Evolutionary conservation across 2,329 filamentous ascomycete species (phyloP), one percentile per base, ranked within the genome.

Genomic region (Talaromyces sp.): DNA sequence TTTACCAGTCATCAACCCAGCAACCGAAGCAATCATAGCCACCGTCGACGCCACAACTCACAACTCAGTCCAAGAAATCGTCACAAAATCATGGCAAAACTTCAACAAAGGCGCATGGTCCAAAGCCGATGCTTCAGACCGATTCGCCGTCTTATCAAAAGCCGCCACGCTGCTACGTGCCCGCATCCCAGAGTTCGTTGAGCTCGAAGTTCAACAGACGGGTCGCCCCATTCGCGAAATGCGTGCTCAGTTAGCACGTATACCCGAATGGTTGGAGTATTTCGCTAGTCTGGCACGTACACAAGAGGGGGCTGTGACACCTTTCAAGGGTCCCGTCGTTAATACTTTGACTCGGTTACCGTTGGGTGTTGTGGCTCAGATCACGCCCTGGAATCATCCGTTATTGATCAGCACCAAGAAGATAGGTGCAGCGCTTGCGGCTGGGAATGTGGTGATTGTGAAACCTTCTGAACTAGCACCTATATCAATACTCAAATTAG

Each of bases 211-310:
- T 7, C 79, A 75, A 38, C 89, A 91, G 74, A 92, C 89, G 0
- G 89, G 89, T 2, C 86, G 89, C 0, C 86, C 86, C 0, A 80
- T 89, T 31, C 86, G 89, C 29, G 89, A 91, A 74, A 90, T 92
- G 88, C 82, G 83, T 58, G 88, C 89, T 1, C 89, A 91, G 73
- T 80, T 91, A 0, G 83, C 87, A 0, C 85, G 86, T 51, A 70
- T 79, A 2, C 74, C 77, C 4, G 75, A 76, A 66, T 91, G 89
- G 89, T 87, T 91, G 76, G 86, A 85, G 67, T 91, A 91, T 78
- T 92, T 89, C 71, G 88, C 88, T 1, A 82, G 88, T 0, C 73
- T 91, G 1, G 82, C 90, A 36, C 85, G 89, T n/a, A 88, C 86
- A 0, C 87, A 90, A 71, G 87, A 91, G 75, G 84, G 87, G 2